Percentiles rank a stretch among this genome's conserved stretches.
Evolutionary conservation across 1,284 basidiomycete species (phyloP).

Genomic region (Dichomitus squalens): DNA sequence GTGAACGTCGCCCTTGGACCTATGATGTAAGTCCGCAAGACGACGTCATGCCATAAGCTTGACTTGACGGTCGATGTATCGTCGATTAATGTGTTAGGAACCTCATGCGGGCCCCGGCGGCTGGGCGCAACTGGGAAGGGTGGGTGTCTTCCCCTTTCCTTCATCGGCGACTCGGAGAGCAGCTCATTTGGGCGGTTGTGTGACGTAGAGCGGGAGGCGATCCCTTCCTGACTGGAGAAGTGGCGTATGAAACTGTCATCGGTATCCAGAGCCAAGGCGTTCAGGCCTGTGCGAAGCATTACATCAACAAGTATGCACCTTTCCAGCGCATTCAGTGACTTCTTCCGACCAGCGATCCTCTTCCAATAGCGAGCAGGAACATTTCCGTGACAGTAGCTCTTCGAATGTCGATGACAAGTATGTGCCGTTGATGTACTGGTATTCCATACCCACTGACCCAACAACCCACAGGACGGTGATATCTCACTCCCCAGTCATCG

Average conservation of each 20-base stretch:
- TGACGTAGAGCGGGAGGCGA: slow-evolving; percentile 51
- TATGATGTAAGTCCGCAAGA: slow-evolving; percentile 40
- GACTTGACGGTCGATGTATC: background rate
- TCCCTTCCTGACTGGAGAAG: slow-evolving; percentile 68
- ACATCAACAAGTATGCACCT: slow-evolving; percentile 48
- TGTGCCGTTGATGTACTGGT: background rate
- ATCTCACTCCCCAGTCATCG: background rate
- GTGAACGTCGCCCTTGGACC: slow-evolving; percentile 63
- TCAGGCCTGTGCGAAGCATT: slow-evolving; percentile 65
- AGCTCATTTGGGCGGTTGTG: background rate
- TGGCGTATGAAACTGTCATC: slow-evolving; percentile 54
- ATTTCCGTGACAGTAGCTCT: slow-evolving; percentile 52
- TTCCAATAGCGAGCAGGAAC: slow-evolving; percentile 52
- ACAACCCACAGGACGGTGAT: slow-evolving; percentile 13
- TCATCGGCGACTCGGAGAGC: slow-evolving; percentile 4
- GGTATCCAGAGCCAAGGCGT: slow-evolving; percentile 72
- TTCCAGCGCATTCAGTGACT: background rate
- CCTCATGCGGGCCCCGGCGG: slow-evolving; percentile 62
- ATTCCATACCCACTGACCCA: background rate
- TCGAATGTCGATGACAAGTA: slow-evolving; percentile 70
- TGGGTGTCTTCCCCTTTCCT: slow-evolving; percentile 23
- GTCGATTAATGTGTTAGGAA: slow-evolving; percentile 41
- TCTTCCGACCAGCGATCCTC: too few relatives aligned
- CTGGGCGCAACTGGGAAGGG: slow-evolving; percentile 80
- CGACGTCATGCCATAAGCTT: background rate